phyloP scores from a whole-genome alignment of 2,329 filamentous ascomycete genomes.

The Cadophora sp. region DNA sequence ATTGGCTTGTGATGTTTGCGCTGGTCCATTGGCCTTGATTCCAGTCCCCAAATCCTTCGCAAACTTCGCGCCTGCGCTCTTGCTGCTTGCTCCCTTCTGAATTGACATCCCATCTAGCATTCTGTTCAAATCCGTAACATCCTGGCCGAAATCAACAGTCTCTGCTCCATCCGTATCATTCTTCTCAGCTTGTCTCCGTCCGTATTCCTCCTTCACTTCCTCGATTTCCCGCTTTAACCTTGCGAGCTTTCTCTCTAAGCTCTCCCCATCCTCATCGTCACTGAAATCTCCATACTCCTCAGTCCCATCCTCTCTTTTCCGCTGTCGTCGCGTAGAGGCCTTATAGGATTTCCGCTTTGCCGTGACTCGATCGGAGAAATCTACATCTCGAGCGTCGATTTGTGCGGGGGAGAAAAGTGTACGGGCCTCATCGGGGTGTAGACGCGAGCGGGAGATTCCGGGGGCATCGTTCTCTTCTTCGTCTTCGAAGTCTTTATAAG shows the following conservation, averaged over 20 bases:
- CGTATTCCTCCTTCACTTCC: constrained; percentile 68
- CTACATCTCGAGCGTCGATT: constrained; percentile 78
- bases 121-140: constrained; percentile 72
- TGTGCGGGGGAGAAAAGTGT: constrained; percentile 77
- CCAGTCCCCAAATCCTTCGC: constrained; percentile 41
- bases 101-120: constrained; percentile 71
- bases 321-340: constrained; percentile 71
- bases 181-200: constrained; percentile 57
- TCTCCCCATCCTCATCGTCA: constrained; percentile 79
- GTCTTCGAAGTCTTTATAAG: constrained; percentile 66
- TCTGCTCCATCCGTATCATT: constrained; percentile 49
- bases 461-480: constrained; percentile 67
- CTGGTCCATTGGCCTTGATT: constrained; percentile 41
- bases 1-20: constrained; percentile 35
- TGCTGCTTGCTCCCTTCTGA: constrained; percentile 28
- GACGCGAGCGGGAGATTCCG: constrained; percentile 76
- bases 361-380: constrained; percentile 89
- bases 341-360: constrained; percentile 85
- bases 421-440: constrained; percentile 82
- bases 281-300: constrained; percentile 77
- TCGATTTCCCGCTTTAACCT: constrained; percentile 83
- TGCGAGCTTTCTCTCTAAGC: constrained; percentile 78
- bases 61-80: constrained; percentile 38
- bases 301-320: constrained; percentile 66
- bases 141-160: constrained; percentile 55